Conservation (phyloP, 2,329 filamentous ascomycete genomes). For the Penicillium sclerotiorum region DNA sequence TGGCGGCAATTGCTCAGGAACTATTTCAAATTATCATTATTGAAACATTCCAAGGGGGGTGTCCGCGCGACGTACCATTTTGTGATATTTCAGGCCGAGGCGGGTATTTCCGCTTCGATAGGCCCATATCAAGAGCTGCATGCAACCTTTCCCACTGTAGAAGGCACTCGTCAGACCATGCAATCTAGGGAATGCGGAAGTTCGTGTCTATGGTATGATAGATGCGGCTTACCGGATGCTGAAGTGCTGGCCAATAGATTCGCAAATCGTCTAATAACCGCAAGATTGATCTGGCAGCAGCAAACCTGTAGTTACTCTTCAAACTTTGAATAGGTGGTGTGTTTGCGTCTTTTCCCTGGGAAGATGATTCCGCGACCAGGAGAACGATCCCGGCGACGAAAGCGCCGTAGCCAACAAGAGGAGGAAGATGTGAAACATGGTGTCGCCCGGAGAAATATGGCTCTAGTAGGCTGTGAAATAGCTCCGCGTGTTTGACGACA, state of each 20-base stretch:
- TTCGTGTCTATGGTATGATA: too few species aligned
- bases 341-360: not conserved
- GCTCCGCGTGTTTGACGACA: not conserved
- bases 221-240: too few species aligned
- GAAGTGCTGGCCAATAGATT: not conserved
- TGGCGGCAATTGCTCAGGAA: too few species aligned
- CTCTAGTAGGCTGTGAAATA: not conserved
- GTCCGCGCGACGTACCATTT: too few species aligned
- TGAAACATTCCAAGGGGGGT: too few species aligned
- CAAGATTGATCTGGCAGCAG: not conserved
- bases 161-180: too few species aligned
- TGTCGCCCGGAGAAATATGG: not conserved
- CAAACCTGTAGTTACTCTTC: not conserved
- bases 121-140: too few species aligned
- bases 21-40: too few species aligned
- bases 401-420: slow-evolving; percentile 7
- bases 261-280: not conserved
- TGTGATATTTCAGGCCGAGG: too few species aligned
- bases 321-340: not conserved
- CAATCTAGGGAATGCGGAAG: too few species aligned
- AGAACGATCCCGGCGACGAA: slow-evolving; percentile 1
- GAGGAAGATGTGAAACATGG: not conserved
- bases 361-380: not conserved
- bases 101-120: too few species aligned
- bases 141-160: too few species aligned